phyloP scores from a whole-genome alignment of 2,329 filamentous ascomycete species.

The Microdochium paspali region DNA sequence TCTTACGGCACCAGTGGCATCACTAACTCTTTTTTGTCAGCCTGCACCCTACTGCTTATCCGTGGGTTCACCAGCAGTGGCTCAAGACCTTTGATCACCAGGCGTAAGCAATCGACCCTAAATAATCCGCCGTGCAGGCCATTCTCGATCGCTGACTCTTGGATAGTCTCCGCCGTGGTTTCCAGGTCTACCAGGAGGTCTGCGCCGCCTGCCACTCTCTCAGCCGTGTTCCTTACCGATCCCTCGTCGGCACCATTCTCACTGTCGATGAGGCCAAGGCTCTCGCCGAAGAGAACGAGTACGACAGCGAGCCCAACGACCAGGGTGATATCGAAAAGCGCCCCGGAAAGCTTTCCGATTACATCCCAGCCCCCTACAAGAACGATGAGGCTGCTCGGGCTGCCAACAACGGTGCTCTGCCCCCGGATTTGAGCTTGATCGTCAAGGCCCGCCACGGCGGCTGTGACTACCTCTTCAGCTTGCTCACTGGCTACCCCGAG shows the following conservation, averaged over 20 bases:
- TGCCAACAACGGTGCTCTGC: slow-evolving; percentile 96
- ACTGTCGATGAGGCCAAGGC: slow-evolving; percentile 98
- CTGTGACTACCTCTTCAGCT: slow-evolving; percentile 96
- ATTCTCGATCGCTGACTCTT: slow-evolving; percentile 2
- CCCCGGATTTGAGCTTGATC: slow-evolving; percentile 95
- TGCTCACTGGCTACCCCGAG: slow-evolving; percentile 95
- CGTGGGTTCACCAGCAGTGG: slow-evolving; percentile 90
- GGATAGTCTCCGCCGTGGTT: slow-evolving; percentile 85
- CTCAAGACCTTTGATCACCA: slow-evolving; percentile 95
- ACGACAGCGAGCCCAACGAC: slow-evolving; percentile 96
- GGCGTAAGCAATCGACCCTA: slow-evolving; percentile 55
- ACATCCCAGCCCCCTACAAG: slow-evolving; percentile 91
- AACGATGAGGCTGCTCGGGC: slow-evolving; percentile 98
- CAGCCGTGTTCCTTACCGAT: slow-evolving; percentile 84
- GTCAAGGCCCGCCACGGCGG: slow-evolving; percentile 96
- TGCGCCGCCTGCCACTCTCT: slow-evolving; percentile 98
- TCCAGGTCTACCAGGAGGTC: slow-evolving; percentile 98
- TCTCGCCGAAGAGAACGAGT: slow-evolving; percentile 96
- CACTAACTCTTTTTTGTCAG: slow-evolving; percentile 34
- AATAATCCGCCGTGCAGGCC: slow-evolving; percentile 35
- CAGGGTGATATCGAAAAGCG: slow-evolving; percentile 98
- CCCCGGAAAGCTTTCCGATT: slow-evolving; percentile 96
- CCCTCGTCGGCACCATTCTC: slow-evolving; percentile 82
- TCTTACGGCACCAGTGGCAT: background rate
- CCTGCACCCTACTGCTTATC: slow-evolving; percentile 84